Evolutionary conservation across 75 land plant genomes (phyloP).

Genomic region (Sequoiadendron giganteum): DNA sequence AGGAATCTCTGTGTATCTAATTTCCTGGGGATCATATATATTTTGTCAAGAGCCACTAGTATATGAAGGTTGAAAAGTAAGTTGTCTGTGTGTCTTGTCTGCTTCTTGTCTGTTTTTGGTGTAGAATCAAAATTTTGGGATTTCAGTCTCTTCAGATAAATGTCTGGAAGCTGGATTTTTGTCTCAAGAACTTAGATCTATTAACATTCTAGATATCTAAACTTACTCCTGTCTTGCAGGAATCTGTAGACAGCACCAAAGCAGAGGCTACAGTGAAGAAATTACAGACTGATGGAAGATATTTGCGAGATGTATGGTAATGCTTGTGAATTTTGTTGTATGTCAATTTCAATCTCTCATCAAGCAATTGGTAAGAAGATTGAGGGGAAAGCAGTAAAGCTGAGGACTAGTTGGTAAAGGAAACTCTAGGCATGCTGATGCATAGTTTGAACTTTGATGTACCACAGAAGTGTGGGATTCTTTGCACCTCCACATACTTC

Average conservation of each 20-base stretch:
- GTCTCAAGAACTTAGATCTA: neutral
- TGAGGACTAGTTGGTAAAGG: conserved; percentile 4
- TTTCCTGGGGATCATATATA: neutral
- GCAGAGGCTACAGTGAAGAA: conserved; percentile 86
- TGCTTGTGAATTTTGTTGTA: conserved; percentile 1
- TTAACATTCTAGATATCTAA: neutral
- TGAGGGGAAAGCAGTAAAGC: neutral
- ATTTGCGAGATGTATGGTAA: conserved; percentile 92
- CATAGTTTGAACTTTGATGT: neutral
- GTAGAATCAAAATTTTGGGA: neutral
- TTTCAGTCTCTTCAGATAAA: neutral
- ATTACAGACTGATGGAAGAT: conserved; percentile 77
- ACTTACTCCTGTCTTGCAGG: conserved; percentile 36
- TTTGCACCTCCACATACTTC: conserved; percentile 1
- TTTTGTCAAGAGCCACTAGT: neutral
- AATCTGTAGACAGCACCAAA: conserved; percentile 56
- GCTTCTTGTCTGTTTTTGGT: neutral
- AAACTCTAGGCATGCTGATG: neutral
- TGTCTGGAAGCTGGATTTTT: neutral
- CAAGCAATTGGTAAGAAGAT: conserved; percentile 12
- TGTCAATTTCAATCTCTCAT: neutral
- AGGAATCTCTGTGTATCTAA: neutral
- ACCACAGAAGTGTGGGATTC: conserved; percentile 8
- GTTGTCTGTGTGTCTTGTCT: neutral
- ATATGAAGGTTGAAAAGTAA: neutral